Conservation (phyloP, 2,329 filamentous ascomycete species). For the Incumbomyces delicatus region DNA sequence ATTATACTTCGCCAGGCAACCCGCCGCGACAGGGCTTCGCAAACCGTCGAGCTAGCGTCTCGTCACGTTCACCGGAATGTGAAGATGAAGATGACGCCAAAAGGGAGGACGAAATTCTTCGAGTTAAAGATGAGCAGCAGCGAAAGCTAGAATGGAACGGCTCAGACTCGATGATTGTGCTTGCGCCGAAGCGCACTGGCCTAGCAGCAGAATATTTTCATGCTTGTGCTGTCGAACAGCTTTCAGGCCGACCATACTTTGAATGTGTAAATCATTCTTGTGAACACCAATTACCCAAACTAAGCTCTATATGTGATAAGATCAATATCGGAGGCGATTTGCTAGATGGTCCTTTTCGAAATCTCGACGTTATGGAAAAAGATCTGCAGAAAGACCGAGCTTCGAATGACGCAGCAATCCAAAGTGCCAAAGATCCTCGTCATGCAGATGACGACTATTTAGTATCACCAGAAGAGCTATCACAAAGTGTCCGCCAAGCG, state of each 20-base stretch:
- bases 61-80: conserved; percentile 21
- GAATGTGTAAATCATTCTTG: conserved; percentile 36
- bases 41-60: conserved; percentile 17
- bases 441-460: neutral
- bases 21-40: conserved; percentile 20
- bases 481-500: conserved; percentile 24
- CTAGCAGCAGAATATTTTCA: conserved; percentile 25
- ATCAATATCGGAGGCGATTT: neutral
- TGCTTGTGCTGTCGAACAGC: conserved; percentile 36
- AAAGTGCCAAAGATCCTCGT: too few relatives aligned
- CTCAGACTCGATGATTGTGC: neutral
- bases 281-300: conserved; percentile 17
- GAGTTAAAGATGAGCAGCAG: neutral
- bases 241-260: conserved; percentile 32
- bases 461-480: conserved; percentile 18
- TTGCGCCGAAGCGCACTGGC: conserved; percentile 14
- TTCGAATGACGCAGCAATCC: too few relatives aligned
- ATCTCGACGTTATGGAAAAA: conserved; percentile 20
- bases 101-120: neutral
- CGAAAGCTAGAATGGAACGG: neutral
- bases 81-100: conserved; percentile 12
- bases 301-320: conserved; percentile 16
- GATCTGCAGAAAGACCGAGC: conserved; percentile 11
- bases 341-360: conserved; percentile 3
- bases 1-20: conserved; percentile 28